These are phyloP conservation scores for Leishmania aethiopica DNA, from an alignment of 208 protist genomes.

Conservation along the genomic window DNA sequence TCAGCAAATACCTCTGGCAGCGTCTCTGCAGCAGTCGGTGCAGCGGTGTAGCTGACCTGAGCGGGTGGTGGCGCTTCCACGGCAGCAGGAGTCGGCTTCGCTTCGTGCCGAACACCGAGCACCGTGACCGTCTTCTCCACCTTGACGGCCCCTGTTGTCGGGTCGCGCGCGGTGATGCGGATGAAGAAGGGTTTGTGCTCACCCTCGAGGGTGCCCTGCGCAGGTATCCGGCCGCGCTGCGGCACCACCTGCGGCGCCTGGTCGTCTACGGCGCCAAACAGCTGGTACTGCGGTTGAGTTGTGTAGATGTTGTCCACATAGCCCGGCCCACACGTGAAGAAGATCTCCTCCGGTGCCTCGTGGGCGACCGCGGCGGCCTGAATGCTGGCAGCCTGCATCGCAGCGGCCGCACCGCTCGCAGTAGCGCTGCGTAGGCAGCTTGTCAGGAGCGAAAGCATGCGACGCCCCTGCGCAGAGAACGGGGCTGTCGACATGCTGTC, in stretches of 20 bases:
- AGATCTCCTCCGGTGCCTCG: conserved; percentile 37
- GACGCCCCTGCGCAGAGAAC: conserved; percentile 49
- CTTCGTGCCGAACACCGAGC: conserved; percentile 27
- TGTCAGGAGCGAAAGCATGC: conserved; percentile 55
- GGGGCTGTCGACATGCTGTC: conserved; percentile 17
- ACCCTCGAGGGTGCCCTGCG: conserved; percentile 17
- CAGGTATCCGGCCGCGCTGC: conserved; percentile 73
- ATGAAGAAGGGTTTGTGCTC: conserved; percentile 57
- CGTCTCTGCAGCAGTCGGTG: background rate
- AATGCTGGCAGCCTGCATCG: conserved; percentile 9
- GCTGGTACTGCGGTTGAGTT: conserved; percentile 41
- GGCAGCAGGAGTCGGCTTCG: background rate
- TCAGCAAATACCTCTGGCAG: background rate
- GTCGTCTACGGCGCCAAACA: conserved; percentile 59
- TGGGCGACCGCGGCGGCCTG: conserved; percentile 11
- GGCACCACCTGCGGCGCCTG: conserved; percentile 45
- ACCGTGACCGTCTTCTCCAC: conserved; percentile 51
- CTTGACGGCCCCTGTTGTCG: conserved; percentile 39
- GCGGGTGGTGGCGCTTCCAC: background rate
- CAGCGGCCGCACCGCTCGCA: conserved; percentile 22
- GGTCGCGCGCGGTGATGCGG: conserved; percentile 60
- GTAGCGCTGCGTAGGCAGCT: conserved; percentile 45
- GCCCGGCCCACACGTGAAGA: conserved; percentile 64
- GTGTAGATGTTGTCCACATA: conserved; percentile 77
- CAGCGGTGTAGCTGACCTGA: background rate